Base-by-base conservation (phyloP, 306 rosid species). In the Senna siamea region DNA sequence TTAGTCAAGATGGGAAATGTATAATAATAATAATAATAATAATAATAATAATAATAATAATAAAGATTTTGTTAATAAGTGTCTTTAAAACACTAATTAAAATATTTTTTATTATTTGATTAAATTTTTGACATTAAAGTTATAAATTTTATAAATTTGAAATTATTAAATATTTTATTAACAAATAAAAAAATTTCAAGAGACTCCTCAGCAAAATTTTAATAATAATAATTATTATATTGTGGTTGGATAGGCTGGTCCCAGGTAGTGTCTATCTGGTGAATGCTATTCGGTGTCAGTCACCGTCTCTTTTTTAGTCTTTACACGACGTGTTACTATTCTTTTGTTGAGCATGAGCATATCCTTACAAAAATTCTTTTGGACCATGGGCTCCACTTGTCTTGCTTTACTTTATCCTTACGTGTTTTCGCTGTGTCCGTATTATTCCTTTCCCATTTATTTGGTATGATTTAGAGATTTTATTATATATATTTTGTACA, bases 201-300 rank as follows among this genome's bases (percentile, higher is more conserved):
- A n/a, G n/a, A n/a, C n/a, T n/a, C n/a, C n/a, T n/a, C n/a, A n/a
- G n/a, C n/a, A n/a, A n/a, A n/a, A n/a, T n/a, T n/a, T n/a, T n/a
- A n/a, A n/a, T n/a, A n/a, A n/a, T n/a, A n/a, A n/a, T n/a, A n/a
- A n/a, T n/a, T n/a, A n/a, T n/a, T n/a, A n/a, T n/a, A n/a, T n/a
- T n/a, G n/a, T n/a, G n/a, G n/a, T n/a, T n/a, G 65, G 80, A 20
- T 18, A 5, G 0, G 59, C 69, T 23, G 68, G 77, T 81, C 54
- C 76, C 71, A 22, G 37, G 11, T 46, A 6, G 18, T 61, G 23
- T 37, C 32, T 64, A 34, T 69, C 84, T 18, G 19, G 8, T 17
- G 23, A 66, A 48, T 34, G 47, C 17, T 6, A 22, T 40, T 41
- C 5, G 15, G 6, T 62, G 18, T 44, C 4, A n/a, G 30, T 0